Evolutionary conservation across 495 filamentous ascomycete species (phyloP).

Genomic region (Pseudomonodictys pantanalensis): DNA sequence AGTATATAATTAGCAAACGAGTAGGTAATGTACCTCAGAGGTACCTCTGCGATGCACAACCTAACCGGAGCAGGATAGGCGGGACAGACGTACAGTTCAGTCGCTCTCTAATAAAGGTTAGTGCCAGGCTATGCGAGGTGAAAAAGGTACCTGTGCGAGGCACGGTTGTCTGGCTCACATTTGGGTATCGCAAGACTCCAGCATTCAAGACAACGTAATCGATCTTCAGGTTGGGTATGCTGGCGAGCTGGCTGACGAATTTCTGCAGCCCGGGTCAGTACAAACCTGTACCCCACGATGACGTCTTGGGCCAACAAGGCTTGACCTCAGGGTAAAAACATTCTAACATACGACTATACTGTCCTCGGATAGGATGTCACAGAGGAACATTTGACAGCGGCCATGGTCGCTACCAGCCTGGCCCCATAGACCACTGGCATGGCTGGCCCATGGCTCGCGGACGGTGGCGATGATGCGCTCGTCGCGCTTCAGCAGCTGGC

Average conservation of each 20-base stretch:
- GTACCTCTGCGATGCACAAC: background rate
- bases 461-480: slow-evolving; percentile 54
- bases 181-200: slow-evolving; percentile 57
- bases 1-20: slow-evolving; percentile 2
- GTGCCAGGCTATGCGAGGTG: background rate
- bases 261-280: slow-evolving; percentile 23
- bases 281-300: background rate
- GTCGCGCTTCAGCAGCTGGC: slow-evolving; percentile 48
- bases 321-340: background rate
- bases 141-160: no score
- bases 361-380: slow-evolving; percentile 51
- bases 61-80: background rate
- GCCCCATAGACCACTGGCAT: slow-evolving; percentile 45
- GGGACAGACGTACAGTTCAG: slow-evolving; percentile 48
- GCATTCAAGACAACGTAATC: slow-evolving; percentile 57
- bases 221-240: slow-evolving; percentile 41
- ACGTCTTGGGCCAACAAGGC: no score
- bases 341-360: slow-evolving; percentile 49
- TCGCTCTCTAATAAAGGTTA: slow-evolving; percentile 47
- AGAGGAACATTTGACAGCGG: slow-evolving; percentile 47
- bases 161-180: no score
- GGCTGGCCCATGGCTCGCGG: slow-evolving; percentile 40
- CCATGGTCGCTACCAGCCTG: slow-evolving; percentile 44
- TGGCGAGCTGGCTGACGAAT: slow-evolving; percentile 39
- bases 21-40: background rate